Base-by-base conservation (phyloP, 78 protist species). In the Speleostelium caveatum region DNA sequence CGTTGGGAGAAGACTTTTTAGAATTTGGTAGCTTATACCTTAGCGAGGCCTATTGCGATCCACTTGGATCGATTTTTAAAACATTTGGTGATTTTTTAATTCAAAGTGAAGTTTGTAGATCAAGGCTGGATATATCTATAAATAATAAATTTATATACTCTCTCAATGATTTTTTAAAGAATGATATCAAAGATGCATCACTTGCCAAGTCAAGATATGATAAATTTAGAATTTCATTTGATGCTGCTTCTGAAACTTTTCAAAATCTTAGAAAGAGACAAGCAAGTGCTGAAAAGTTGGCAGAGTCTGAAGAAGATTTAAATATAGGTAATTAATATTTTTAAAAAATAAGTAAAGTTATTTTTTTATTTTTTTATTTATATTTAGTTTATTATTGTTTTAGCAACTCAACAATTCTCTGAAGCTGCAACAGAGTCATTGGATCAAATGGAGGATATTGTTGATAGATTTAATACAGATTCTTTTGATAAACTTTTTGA, bases 381-480 rank as follows among this genome's bases (percentile, higher is more conserved):
- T n/a, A n/a, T n/a, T n/a, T n/a, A n/a, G n/a, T n/a, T n/a, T n/a
- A n/a, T n/a, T n/a, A n/a, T n/a, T 8, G 76, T 67, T 38, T 33
- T 33, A 30, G 49, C 65, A 0, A 83, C 77, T 6, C 91, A 83
- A 71, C 73, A 83, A 41, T 83, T 83, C 62, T 83, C 91, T 2
- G 91, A 83, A 22, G 67, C 69, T 19, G 77, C 91, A 0, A 28
- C 63, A 2, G 91, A 83, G 17, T 83, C 91, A 5, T 33, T 83
- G 17, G 32, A 32, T 41, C 45, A 41, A 21, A 68, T 83, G 63
- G 91, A 83, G 17, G 91, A 83, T 45, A 69, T 83, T 7, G 59
- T 83, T 10, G 91, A 69, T 12, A 67, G 66, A 53, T 45, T 39
- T 32, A 83, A 73, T n/a, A 4, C 30, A 4, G 91, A 83, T 0